Evolutionary conservation across 768 basidiomycete genomes (phyloP).

Genomic region (Lactarius quietus): DNA sequence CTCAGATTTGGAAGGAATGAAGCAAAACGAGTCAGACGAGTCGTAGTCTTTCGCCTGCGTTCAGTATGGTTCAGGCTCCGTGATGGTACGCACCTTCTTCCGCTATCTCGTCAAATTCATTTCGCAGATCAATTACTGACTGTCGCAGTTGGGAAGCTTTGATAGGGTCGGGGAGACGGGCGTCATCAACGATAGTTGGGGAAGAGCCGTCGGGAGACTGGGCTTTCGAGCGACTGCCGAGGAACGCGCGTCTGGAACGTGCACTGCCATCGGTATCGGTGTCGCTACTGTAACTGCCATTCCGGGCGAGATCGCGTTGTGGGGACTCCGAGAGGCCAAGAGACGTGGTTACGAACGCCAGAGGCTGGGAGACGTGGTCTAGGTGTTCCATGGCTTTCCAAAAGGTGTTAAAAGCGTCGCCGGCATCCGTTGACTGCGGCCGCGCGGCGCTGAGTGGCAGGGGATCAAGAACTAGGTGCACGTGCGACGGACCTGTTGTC

Average conservation of each 20-base stretch:
- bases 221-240: constrained; percentile 32
- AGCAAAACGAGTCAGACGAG: constrained; percentile 74
- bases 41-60: constrained; percentile 40
- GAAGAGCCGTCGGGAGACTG: constrained; percentile 32
- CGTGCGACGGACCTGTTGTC: constrained; percentile 58
- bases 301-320: constrained; percentile 37
- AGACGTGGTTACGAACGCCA: constrained; percentile 81
- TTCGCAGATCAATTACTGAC: constrained; percentile 30
- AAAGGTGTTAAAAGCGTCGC: constrained; percentile 85
- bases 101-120: constrained; percentile 60
- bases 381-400: constrained; percentile 88
- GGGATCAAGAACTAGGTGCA: neutral
- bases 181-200: constrained; percentile 26
- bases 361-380: constrained; percentile 77
- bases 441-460: constrained; percentile 10
- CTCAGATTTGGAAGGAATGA: constrained; percentile 64
- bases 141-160: constrained; percentile 21
- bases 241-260: constrained; percentile 51
- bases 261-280: constrained; percentile 57
- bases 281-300: constrained; percentile 59
- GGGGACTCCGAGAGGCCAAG: constrained; percentile 45
- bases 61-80: neutral
- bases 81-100: constrained; percentile 52
- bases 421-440: constrained; percentile 49
- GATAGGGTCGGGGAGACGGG: constrained; percentile 16